Evolutionary conservation across 768 basidiomycete genomes (phyloP).

Genomic region (Lentinula raphanica): DNA sequence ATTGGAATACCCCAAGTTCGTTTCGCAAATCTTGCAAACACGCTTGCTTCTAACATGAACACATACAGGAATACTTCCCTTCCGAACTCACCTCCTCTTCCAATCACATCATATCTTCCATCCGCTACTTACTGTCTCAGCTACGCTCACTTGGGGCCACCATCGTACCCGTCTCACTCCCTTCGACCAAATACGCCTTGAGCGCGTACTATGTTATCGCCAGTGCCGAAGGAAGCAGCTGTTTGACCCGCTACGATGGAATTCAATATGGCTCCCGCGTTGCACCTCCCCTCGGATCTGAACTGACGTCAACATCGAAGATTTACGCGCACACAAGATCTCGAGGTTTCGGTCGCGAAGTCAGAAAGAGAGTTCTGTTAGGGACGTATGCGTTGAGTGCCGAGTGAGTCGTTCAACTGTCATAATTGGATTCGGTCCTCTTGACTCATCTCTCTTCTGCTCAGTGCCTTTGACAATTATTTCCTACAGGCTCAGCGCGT

Average conservation of each 20-base stretch:
- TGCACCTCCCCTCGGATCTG: constrained; percentile 5
- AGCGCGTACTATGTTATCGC: constrained; percentile 77
- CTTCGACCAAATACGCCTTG: constrained; percentile 44
- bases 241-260: constrained; percentile 65
- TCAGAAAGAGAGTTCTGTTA: constrained; percentile 78
- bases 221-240: constrained; percentile 67
- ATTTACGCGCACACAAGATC: constrained; percentile 67
- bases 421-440: not conserved
- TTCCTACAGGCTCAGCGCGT: constrained; percentile 89
- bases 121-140: constrained; percentile 40
- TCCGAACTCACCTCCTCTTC: constrained; percentile 44
- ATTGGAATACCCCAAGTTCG: constrained; percentile 73
- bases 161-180: constrained; percentile 69
- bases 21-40: not conserved
- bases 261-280: constrained; percentile 47
- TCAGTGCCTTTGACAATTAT: constrained; percentile 87
- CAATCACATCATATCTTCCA: constrained; percentile 29
- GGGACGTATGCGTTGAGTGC: constrained; percentile 91
- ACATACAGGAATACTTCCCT: constrained; percentile 72
- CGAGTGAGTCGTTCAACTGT: constrained; percentile 51
- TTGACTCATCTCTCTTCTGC: not conserved
- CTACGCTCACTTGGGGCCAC: constrained; percentile 53
- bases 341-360: constrained; percentile 75
- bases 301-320: constrained; percentile 44
- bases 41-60: not conserved